phyloP scores from a whole-genome alignment of 345 rosid species.

The Orychophragmus violaceus region DNA sequence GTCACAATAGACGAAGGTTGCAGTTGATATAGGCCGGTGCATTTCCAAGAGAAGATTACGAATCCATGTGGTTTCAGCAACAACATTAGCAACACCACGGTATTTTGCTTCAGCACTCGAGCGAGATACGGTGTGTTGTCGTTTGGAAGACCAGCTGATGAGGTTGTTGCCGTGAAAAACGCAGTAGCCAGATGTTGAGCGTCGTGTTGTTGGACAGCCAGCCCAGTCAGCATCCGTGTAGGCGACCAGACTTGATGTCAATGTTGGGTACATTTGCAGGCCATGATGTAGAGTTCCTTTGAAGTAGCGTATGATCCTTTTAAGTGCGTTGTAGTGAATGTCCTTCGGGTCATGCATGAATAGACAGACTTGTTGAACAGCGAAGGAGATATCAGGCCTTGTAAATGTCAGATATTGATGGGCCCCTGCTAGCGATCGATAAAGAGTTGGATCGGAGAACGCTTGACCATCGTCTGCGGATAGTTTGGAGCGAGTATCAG shows the following conservation, averaged over 20 bases:
- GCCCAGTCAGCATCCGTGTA: neutral
- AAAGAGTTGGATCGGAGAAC: neutral
- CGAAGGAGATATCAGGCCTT: neutral
- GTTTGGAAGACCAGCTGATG: neutral
- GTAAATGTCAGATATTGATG: no score
- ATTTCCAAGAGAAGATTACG: neutral
- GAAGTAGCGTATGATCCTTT: neutral
- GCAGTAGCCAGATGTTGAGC: neutral
- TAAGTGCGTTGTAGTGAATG: neutral
- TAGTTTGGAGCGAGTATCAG: neutral
- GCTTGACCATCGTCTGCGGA: neutral
- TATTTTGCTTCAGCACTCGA: neutral
- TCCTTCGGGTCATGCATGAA: neutral
- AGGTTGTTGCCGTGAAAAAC: neutral
- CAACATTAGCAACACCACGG: neutral
- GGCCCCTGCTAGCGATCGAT: neutral
- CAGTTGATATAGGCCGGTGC: neutral
- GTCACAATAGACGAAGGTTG: neutral
- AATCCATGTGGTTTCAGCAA: neutral
- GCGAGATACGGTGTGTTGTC: neutral
- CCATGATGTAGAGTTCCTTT: neutral
- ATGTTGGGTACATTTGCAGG: neutral
- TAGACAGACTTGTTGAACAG: neutral
- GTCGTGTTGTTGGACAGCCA: neutral
- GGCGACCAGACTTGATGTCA: neutral